Evolutionary conservation across 2,329 filamentous ascomycete genomes (phyloP).

Genomic region (Pleoardoris graminearum): DNA sequence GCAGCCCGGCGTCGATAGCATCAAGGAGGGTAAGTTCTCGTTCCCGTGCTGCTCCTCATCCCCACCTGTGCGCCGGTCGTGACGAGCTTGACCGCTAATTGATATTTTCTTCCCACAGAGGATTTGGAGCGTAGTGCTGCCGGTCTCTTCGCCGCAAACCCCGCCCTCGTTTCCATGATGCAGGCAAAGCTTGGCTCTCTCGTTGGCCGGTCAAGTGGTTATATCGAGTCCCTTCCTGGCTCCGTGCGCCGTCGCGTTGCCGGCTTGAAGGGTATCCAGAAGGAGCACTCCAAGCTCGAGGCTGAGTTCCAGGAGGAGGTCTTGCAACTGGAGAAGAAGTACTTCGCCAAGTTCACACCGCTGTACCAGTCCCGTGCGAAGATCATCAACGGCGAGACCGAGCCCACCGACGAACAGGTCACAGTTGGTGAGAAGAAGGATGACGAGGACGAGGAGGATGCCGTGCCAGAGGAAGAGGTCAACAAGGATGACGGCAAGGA

Average conservation of each 20-base stretch:
- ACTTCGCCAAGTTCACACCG: conserved; percentile 97
- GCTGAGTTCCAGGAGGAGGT: conserved; percentile 99
- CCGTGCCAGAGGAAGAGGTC: conserved; percentile 58
- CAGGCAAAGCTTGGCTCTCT: conserved; percentile 93
- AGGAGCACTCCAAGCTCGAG: conserved; percentile 98
- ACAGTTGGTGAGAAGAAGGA: conserved; percentile 81
- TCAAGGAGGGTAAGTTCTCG: conserved; percentile 81
- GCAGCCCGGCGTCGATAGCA: conserved; percentile 89
- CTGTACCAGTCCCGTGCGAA: conserved; percentile 92
- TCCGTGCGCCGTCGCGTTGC: conserved; percentile 90
- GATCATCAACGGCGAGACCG: conserved; percentile 84
- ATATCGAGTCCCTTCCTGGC: conserved; percentile 91
- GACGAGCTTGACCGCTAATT: conserved; percentile 43
- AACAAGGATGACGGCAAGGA: conserved; percentile 60
- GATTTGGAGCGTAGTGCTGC: conserved; percentile 88
- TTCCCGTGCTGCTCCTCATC: conserved; percentile 32
- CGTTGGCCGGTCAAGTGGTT: conserved; percentile 93
- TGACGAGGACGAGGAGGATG: conserved; percentile 67
- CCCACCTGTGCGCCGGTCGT: conserved; percentile 21
- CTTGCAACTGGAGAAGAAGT: conserved; percentile 97
- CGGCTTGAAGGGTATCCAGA: conserved; percentile 96
- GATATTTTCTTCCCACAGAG: conserved; percentile 61
- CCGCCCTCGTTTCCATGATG: conserved; percentile 93
- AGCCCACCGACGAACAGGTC: conserved; percentile 87
- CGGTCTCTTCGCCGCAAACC: conserved; percentile 94